Percentiles rank a stretch among this genome's conserved stretches.
These are phyloP conservation scores for Yamadazyma dendronema DNA, from an alignment of 1,139 yeast species.

Conservation along the genomic window DNA sequence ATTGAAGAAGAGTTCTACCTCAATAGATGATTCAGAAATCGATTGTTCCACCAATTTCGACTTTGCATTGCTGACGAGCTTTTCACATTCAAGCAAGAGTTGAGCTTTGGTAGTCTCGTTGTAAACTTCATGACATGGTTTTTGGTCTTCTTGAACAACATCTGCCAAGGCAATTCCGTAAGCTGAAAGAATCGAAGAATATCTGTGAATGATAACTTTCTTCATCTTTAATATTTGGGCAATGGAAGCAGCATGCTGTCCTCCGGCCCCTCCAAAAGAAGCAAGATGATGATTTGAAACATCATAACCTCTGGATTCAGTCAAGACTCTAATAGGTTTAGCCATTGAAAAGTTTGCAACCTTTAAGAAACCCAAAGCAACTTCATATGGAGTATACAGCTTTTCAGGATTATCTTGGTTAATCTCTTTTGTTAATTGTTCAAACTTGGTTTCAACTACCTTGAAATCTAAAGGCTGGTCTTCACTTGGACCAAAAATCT, in stretches of 20 bases:
- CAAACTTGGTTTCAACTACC: constrained; percentile 35
- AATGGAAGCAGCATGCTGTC: constrained; percentile 20
- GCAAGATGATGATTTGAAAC: constrained; percentile 19
- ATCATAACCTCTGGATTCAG: constrained; percentile 19
- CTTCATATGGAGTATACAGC: constrained; percentile 21
- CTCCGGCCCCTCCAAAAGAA: constrained; percentile 23
- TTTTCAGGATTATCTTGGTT: constrained; percentile 31
- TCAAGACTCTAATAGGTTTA: constrained; percentile 19
- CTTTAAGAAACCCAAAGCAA: constrained; percentile 19
- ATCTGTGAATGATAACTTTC: constrained; percentile 17
- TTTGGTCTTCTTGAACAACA: constrained; percentile 18
- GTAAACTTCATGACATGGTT: constrained; percentile 15
- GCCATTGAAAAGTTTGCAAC: constrained; percentile 22
- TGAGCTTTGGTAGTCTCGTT: constrained; percentile 5
- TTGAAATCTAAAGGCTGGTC: constrained; percentile 45
- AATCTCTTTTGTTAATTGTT: constrained; percentile 37
- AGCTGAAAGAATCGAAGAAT: constrained; percentile 21
- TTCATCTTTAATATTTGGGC: constrained; percentile 19
- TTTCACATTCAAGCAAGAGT: constrained; percentile 9
- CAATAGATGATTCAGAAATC: constrained; percentile 8
- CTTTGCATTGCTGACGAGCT: constrained; percentile 4
- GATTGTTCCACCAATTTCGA: constrained; percentile 9
- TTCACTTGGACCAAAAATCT: constrained; percentile 52
- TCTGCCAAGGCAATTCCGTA: constrained; percentile 22
- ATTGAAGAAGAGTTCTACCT: constrained; percentile 15